Evolutionary conservation across 2,329 filamentous ascomycete genomes (phyloP), one percentile per base, ranked within the genome.

Genomic region (Venturia effusa): DNA sequence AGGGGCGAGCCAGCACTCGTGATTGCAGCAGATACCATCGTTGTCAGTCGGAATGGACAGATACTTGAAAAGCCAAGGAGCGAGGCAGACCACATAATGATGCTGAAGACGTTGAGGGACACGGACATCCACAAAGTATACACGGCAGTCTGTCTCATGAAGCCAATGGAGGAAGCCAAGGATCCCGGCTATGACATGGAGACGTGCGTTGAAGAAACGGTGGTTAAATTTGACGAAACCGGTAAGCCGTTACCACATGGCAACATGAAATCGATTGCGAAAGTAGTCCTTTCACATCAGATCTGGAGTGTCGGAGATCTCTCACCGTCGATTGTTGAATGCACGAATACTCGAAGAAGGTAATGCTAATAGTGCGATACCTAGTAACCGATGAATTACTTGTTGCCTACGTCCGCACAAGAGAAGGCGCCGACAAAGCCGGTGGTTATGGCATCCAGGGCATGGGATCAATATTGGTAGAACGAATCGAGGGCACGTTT

Each of bases 371-470:
- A 34, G 61, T 11, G 19, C 3, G 10, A 68, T 66, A n/a, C n/a
- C n/a, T n/a, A 75, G 80, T 87, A 4, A 85, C 85, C 17, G 93
- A 99, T 77, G 92, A 96, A 66, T 83, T 96, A 68, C 87, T 97
- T 65, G 79, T 90, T 69, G 84, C 83, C 62, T 92, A 92, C 72
- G 88, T 92, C 65, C 83, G 81, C 71, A 97, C 93, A 27, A 82
- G 93, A 64, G 94, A 99, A 79, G 94, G 94, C 1, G 92, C 86
- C 13, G 94, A 97, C 75, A 99, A 97, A 80, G 94, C 94, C 0
- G 94, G 94, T 1, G 94, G 94, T 0, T 99, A 99, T 75, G 94
- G 91, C 1, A 84, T 99, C 62, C 94, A 99, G 76, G 94, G 93
- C 0, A 80, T 93, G 13, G 94, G 90, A 1, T 88, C 89, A 10